Base-by-base conservation (phyloP, 331 rosid genomes). In the Prunus yedoensis region DNA sequence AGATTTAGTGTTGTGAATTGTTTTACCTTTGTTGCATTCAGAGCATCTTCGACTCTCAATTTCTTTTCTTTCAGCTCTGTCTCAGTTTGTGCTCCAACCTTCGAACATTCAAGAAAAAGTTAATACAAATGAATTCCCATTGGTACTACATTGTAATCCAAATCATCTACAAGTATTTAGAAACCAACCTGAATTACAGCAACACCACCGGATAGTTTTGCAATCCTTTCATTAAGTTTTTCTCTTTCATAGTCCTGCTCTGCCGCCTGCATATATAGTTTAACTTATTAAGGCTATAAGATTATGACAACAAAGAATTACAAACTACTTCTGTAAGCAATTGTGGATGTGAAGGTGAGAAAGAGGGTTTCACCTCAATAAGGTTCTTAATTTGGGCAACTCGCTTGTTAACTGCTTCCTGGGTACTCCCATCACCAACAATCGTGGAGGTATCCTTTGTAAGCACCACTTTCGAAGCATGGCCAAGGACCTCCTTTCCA, bases 1-100 rank as follows among this genome's bases (percentile, higher is more conserved):
- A 15, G n/a, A 46, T 68, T 17, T 15, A 25, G 56, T 41, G 56
- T 41, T 45, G 25, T 20, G 51, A 78, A 27, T 18, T 23, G 18
- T 4, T 18, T 63, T 58, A 95, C 99, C 99, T 95, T 95, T 0
- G 99, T 95, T 7, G 99, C 99, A 79, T 95, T 95, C 47, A 95
- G 97, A 82, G 99, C 99, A 81, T 95, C 99, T 81, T 95, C 99
- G 8, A 95, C 99, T 80, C 99, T 85, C 85, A 95, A 78, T 68
- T 95, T 95, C 91, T 95, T 95, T 81, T 95, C 99, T 76, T 95
- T 95, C 73, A 95, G 97, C 83, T 95, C 99, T 18, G 99, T 95
- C 88, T 95, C 99, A 46, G 99, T 95, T 88, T 95, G 99, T 75
- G 99, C 99, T 21, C 99, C 99, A 83, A 94, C 99, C 99, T 94